Evolutionary conservation across 495 filamentous ascomycete genomes (phyloP).

Genomic region (Hyaloscypha variabilis): DNA sequence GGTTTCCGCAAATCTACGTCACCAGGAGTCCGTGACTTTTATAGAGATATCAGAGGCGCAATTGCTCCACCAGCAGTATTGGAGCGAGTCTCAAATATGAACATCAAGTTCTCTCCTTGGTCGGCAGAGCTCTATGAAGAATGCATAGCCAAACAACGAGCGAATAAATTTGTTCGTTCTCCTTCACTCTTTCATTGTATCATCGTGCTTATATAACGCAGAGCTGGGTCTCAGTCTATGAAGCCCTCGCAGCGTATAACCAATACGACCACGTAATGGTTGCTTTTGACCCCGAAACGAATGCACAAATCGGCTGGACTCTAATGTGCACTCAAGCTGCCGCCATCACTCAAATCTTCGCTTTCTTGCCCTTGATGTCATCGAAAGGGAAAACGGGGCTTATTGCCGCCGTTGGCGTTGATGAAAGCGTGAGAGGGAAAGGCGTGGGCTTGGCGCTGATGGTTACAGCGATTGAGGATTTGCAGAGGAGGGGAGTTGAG

Average conservation of each 20-base stretch:
- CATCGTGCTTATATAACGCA: too few relatives aligned
- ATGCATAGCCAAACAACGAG: slow-evolving; percentile 46
- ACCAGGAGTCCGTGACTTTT: slow-evolving; percentile 44
- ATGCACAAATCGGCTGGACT: slow-evolving; percentile 52
- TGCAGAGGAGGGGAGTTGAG: slow-evolving; percentile 49
- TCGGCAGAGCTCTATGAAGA: slow-evolving; percentile 42
- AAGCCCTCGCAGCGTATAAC: slow-evolving; percentile 39
- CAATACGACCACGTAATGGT: slow-evolving; percentile 49
- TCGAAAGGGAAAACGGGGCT: slow-evolving; percentile 49
- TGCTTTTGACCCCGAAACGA: slow-evolving; percentile 41
- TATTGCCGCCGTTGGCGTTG: slow-evolving; percentile 54
- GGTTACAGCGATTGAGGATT: slow-evolving; percentile 50
- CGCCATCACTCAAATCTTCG: slow-evolving; percentile 42
- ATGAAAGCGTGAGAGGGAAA: slow-evolving; percentile 40
- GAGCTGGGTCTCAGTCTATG: slow-evolving; percentile 52
- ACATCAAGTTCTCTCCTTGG: slow-evolving; percentile 45
- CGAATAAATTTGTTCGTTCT: slow-evolving; percentile 42
- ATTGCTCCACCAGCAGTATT: slow-evolving; percentile 43
- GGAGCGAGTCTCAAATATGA: slow-evolving; percentile 34
- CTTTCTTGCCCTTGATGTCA: slow-evolving; percentile 42
- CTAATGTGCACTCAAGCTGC: slow-evolving; percentile 46
- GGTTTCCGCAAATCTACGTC: slow-evolving; percentile 24
- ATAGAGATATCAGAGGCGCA: slow-evolving; percentile 40
- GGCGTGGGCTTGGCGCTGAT: slow-evolving; percentile 51
- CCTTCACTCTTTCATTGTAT: not conserved